Percentiles rank a stretch among this genome's conserved stretches.
Conservation (phyloP, 441 rosid species). For the Capsella rubella region DNA sequence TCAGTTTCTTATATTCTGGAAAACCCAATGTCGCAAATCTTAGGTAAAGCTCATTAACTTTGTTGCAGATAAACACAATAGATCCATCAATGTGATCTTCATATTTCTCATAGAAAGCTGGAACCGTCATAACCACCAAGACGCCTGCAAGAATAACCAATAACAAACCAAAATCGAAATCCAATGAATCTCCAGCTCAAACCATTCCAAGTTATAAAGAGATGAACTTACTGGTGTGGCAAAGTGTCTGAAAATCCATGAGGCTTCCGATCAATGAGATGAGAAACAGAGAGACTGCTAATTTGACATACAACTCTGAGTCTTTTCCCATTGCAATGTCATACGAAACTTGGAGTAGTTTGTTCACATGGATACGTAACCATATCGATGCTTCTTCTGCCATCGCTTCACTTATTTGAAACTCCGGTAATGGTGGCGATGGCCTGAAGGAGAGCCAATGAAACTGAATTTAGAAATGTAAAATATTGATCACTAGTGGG, state of each 20-base stretch:
- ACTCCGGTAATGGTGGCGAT: conserved; percentile 80
- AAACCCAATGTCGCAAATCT: conserved; percentile 59
- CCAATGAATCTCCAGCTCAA: not conserved
- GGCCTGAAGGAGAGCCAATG: conserved; percentile 55
- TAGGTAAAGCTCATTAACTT: conserved; percentile 50
- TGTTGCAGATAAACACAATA: conserved; percentile 41
- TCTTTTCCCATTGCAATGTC: conserved; percentile 84
- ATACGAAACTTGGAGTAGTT: conserved; percentile 64
- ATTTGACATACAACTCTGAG: conserved; percentile 63
- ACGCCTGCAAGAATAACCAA: conserved; percentile 58
- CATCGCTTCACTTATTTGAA: conserved; percentile 76
- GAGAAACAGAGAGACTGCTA: conserved; percentile 65
- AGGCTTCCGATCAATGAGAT: conserved; percentile 69
- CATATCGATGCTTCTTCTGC: conserved; percentile 55
- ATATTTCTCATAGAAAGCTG: conserved; percentile 76
- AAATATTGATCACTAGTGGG: not conserved
- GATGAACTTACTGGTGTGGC: conserved; percentile 69
- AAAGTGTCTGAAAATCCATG: conserved; percentile 75
- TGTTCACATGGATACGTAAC: conserved; percentile 57
- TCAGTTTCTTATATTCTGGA: conserved; percentile 62
- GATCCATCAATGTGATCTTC: conserved; percentile 62
- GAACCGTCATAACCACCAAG: conserved; percentile 67
- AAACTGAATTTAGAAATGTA: not conserved
- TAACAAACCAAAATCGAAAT: not conserved
- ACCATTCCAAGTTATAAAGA: not conserved